These are phyloP conservation scores for Flaveria brownii DNA, from an alignment of 129 eudicot species.

Conservation along the genomic window DNA sequence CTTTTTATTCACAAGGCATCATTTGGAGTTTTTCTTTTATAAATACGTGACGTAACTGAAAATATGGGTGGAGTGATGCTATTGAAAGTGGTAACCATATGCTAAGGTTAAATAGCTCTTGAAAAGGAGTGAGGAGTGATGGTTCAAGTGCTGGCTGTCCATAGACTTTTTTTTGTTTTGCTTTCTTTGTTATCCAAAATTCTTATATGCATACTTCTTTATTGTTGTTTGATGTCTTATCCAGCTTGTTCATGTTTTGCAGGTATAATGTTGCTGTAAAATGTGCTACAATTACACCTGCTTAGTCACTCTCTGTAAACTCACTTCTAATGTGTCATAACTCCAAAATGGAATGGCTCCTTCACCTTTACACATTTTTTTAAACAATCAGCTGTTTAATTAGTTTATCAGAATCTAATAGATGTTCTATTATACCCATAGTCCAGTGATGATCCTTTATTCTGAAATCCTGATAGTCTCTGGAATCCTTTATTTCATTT, in stretches of 20 bases:
- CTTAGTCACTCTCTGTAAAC: conserved; percentile 41
- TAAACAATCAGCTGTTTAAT: too few species aligned
- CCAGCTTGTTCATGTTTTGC: conserved; percentile 19
- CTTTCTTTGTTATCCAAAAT: conserved; percentile 2
- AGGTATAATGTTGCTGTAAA: conserved; percentile 97
- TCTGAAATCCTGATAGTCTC: neutral
- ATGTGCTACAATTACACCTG: conserved; percentile 98
- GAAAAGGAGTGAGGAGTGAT: neutral
- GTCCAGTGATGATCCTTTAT: too few species aligned
- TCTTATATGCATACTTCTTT: conserved; percentile 3
- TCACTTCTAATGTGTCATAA: neutral
- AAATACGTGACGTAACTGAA: too few species aligned
- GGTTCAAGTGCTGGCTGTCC: conserved; percentile 7
- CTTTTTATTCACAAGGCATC: too few species aligned
- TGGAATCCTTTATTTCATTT: neutral
- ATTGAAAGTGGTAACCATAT: too few species aligned
- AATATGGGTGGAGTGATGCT: too few species aligned
- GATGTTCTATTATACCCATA: too few species aligned
- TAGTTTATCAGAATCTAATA: too few species aligned
- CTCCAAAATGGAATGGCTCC: neutral
- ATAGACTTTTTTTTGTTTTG: neutral
- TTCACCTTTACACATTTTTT: neutral
- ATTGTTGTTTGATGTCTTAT: conserved; percentile 16
- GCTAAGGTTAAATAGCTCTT: too few species aligned
- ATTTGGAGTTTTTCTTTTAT: too few species aligned